Conservation (phyloP, 805 yeast genomes). For the Lipomyces yamadae region DNA sequence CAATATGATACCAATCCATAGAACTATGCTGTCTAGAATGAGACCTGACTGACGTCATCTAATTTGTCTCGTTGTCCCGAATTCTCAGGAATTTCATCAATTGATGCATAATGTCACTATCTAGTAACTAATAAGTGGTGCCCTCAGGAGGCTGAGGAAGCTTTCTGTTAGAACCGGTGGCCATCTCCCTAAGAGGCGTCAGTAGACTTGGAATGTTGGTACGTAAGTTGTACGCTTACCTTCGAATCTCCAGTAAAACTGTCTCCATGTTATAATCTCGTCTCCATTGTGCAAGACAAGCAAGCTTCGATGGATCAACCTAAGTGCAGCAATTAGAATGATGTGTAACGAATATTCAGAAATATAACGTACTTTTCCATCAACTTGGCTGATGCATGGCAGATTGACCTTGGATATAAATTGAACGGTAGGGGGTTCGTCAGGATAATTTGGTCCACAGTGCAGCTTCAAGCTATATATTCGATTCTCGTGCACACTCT, state of each 20-base stretch:
- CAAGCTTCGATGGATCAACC: conserved; percentile 60
- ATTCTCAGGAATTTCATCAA: not conserved
- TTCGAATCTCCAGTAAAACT: conserved; percentile 84
- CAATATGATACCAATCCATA: not conserved
- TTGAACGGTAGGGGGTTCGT: conserved; percentile 79
- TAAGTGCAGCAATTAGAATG: conserved; percentile 11
- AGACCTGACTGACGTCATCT: not conserved
- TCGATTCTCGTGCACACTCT: conserved; percentile 83
- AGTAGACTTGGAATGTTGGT: not conserved
- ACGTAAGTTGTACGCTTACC: conserved; percentile 40
- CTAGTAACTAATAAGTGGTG: conserved; percentile 53
- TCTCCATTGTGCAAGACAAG: conserved; percentile 81
- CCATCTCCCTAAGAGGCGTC: conserved; percentile 64
- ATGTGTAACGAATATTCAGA: not conserved
- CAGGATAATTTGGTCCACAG: conserved; percentile 88
- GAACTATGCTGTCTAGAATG: not conserved
- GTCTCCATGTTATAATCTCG: conserved; percentile 92
- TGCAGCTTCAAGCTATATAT: conserved; percentile 81
- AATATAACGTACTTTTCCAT: conserved; percentile 54
- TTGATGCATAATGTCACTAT: not conserved
- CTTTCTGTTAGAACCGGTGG: conserved; percentile 77
- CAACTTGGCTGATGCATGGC: conserved; percentile 78
- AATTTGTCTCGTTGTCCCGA: not conserved
- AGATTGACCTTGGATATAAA: conserved; percentile 85
- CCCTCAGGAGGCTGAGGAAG: conserved; percentile 93